Conservation (phyloP, 192 early-diverging fungal species). For the Jimgerdemannia lactiflua region DNA sequence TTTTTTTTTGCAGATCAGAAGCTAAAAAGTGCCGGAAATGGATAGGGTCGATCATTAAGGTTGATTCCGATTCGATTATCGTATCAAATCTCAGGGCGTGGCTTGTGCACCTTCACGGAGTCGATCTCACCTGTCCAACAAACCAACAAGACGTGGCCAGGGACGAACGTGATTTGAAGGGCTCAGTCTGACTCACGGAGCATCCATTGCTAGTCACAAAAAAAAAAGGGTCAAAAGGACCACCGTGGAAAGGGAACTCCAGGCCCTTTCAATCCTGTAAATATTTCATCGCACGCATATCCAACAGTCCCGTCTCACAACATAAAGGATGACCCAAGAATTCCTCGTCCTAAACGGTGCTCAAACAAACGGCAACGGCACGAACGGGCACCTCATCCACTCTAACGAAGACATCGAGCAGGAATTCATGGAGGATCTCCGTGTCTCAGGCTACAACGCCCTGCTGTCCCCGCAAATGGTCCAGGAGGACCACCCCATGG, state of each 20-base stretch:
- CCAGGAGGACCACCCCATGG: constrained; percentile 78
- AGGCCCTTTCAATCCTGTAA: neutral
- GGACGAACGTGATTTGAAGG: neutral
- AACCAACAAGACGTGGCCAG: neutral
- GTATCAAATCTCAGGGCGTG: neutral
- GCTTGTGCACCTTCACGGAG: neutral
- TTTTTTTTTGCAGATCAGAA: too few relatives aligned
- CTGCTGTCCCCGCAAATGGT: constrained; percentile 89
- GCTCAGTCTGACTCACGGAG: neutral
- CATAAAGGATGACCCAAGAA: neutral
- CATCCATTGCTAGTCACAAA: neutral
- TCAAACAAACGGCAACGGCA: neutral
- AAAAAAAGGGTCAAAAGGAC: neutral
- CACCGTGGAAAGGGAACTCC: neutral
- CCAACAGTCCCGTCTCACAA: too few relatives aligned
- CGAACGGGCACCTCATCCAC: neutral
- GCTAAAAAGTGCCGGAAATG: too few relatives aligned
- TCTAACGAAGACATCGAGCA: constrained; percentile 34
- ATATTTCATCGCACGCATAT: neutral
- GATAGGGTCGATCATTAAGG: too few relatives aligned
- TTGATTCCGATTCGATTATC: neutral
- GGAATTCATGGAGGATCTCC: constrained; percentile 79
- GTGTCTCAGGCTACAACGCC: constrained; percentile 86
- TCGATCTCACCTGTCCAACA: neutral
- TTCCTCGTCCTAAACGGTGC: neutral